A percentile compares a stretch with the other conserved stretches of the same genome.
Evolutionary conservation across 805 yeast genomes (phyloP).

Genomic region (Grigorovia yakushimaensis): DNA sequence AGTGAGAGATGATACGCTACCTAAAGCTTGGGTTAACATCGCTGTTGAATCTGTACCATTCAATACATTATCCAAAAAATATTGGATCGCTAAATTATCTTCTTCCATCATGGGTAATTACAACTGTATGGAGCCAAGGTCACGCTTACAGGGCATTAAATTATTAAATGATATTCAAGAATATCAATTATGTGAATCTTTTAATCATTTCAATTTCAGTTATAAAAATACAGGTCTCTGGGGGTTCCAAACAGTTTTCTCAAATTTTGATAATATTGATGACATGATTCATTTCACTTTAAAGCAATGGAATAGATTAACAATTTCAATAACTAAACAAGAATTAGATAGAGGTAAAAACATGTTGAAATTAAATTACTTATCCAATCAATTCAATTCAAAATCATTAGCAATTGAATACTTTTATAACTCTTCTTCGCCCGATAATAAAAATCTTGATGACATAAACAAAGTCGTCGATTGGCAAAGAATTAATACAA

Average conservation of each 20-base stretch:
- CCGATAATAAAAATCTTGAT: background rate
- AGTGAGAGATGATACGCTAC: constrained; percentile 80
- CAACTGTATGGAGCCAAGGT: constrained; percentile 43
- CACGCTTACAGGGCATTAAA: constrained; percentile 56
- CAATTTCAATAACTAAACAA: constrained; percentile 62
- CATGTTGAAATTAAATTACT: constrained; percentile 47
- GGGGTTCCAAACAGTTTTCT: constrained; percentile 65
- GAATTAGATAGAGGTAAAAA: constrained; percentile 75
- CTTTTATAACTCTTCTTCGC: background rate
- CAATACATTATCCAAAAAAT: constrained; percentile 42
- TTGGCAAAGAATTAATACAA: background rate
- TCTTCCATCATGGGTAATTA: constrained; percentile 51
- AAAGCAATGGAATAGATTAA: constrained; percentile 82
- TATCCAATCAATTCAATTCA: constrained; percentile 29
- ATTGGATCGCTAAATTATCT: constrained; percentile 65
- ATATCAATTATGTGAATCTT: constrained; percentile 63
- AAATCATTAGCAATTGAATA: constrained; percentile 4
- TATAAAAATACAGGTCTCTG: constrained; percentile 75
- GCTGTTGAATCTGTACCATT: constrained; percentile 66
- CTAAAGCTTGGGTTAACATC: constrained; percentile 68
- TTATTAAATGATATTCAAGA: constrained; percentile 59
- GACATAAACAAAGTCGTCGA: background rate
- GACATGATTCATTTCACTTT: constrained; percentile 72
- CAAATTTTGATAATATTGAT: constrained; percentile 52
- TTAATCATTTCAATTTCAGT: constrained; percentile 60